A percentile compares a stretch with the other conserved stretches of the same genome.
phyloP scores from a whole-genome alignment of 306 rosid genomes.

The Quercus mongolica region DNA sequence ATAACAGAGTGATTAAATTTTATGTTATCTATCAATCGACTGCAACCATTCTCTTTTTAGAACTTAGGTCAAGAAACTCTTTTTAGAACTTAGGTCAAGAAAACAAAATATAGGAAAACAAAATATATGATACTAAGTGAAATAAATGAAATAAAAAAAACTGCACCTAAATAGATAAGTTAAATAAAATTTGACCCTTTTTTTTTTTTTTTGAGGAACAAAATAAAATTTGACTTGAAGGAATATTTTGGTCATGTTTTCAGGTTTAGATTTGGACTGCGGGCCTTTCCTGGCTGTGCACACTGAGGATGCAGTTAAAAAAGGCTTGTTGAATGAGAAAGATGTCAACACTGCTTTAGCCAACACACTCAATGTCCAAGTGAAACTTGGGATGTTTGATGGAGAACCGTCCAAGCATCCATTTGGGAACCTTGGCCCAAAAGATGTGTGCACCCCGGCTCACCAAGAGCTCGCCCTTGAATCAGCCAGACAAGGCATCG shows the following conservation, averaged over 20 bases:
- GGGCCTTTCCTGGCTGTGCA: slow-evolving; percentile 79
- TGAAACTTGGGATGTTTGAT: slow-evolving; percentile 94
- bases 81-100: too few relatives aligned
- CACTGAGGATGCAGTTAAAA: slow-evolving; percentile 60
- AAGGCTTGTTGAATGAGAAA: slow-evolving; percentile 54
- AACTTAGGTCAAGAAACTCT: too few relatives aligned
- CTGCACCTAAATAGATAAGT: background rate
- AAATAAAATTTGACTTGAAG: background rate
- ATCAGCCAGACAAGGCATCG: slow-evolving; percentile 82
- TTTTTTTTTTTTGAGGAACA: too few relatives aligned
- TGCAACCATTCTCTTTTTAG: too few relatives aligned
- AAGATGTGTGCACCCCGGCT: slow-evolving; percentile 66
- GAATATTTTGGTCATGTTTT: background rate
- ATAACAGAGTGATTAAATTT: background rate
- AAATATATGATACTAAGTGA: background rate
- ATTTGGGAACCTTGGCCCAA: slow-evolving; percentile 70
- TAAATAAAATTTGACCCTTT: background rate
- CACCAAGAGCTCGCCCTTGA: slow-evolving; percentile 72
- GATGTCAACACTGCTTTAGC: slow-evolving; percentile 55
- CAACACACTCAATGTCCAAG: slow-evolving; percentile 70
- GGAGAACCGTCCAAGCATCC: slow-evolving; percentile 53
- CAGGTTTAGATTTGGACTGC: slow-evolving; percentile 89
- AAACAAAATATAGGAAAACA: too few relatives aligned
- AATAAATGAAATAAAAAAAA: background rate
- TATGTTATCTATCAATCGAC: too few relatives aligned